Percentiles rank a stretch among this genome's conserved stretches.
Conservation (phyloP, 2,329 filamentous ascomycete genomes). For the Bipolaris bicolor region DNA sequence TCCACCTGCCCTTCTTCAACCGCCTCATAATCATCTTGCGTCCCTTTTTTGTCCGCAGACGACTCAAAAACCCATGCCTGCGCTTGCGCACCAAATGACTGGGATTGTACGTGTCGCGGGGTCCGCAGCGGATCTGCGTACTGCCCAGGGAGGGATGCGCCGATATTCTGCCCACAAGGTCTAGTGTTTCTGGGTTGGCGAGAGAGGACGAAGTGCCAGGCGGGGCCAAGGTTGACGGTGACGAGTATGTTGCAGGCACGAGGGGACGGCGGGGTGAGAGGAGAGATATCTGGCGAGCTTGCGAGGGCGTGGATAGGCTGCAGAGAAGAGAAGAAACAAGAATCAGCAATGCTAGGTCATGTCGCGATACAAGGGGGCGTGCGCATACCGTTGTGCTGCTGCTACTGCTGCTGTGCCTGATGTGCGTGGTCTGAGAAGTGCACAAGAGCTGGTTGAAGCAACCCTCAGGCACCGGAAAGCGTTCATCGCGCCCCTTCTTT, state of each 20-base stretch:
- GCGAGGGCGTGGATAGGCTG: constrained; percentile 16
- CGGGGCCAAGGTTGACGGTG: constrained; percentile 21
- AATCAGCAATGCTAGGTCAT: not conserved
- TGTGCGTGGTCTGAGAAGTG: constrained; percentile 27
- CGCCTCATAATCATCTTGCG: constrained; percentile 61
- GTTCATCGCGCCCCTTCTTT: constrained; percentile 34
- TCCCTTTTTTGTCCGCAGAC: constrained; percentile 60
- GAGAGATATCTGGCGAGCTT: constrained; percentile 36
- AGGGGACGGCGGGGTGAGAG: constrained; percentile 37
- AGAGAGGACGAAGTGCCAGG: constrained; percentile 24
- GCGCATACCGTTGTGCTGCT: constrained; percentile 30
- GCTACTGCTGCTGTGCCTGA: constrained; percentile 10
- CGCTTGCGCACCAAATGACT: constrained; percentile 66
- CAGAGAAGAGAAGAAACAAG: not conserved
- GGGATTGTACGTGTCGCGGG: constrained; percentile 64
- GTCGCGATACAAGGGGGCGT: not conserved
- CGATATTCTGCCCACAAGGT: constrained; percentile 46
- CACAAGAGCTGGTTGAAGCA: constrained; percentile 22
- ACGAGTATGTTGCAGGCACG: constrained; percentile 24
- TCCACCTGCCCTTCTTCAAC: constrained; percentile 59
- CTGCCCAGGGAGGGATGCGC: constrained; percentile 45
- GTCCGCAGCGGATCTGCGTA: constrained; percentile 54
- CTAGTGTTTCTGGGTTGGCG: constrained; percentile 34
- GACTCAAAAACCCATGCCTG: constrained; percentile 64
- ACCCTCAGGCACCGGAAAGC: constrained; percentile 40